phyloP scores from a whole-genome alignment of 441 rosid species.

The Brassica balearica region DNA sequence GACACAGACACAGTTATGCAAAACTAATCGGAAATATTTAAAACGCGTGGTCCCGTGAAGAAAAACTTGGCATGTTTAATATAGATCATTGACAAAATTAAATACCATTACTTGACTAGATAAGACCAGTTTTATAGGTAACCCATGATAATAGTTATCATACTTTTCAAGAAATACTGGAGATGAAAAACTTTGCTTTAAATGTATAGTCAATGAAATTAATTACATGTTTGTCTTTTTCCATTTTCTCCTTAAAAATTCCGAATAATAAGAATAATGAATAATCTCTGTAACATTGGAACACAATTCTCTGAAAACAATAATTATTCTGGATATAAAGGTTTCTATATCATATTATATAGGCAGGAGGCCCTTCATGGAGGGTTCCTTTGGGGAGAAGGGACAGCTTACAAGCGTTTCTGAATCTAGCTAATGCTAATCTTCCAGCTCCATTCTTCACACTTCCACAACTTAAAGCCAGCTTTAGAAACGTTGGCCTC shows the following conservation, averaged over 20 bases:
- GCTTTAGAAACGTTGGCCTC: constrained; percentile 55
- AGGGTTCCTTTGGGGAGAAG: constrained; percentile 62
- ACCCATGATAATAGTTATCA: not conserved
- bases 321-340: not conserved
- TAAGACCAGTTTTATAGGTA: not conserved
- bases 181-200: not conserved
- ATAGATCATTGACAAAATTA: not conserved
- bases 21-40: not conserved
- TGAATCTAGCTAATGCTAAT: constrained; percentile 37
- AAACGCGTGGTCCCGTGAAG: constrained; percentile 22
- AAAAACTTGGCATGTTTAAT: constrained; percentile 1
- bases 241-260: not conserved
- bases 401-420: constrained; percentile 53
- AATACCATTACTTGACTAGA: not conserved
- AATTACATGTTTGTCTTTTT: not conserved
- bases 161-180: not conserved
- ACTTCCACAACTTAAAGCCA: constrained; percentile 45
- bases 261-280: not conserved
- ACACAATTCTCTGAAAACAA: not conserved
- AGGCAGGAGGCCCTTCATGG: constrained; percentile 68
- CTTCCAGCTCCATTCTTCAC: constrained; percentile 48
- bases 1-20: too few relatives aligned
- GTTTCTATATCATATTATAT: constrained; percentile 6
- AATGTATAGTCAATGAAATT: not conserved
- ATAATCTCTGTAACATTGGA: not conserved